These are phyloP conservation scores for Talaromyces adpressus DNA, from an alignment of 495 filamentous ascomycete genomes.

Conservation along the genomic window DNA sequence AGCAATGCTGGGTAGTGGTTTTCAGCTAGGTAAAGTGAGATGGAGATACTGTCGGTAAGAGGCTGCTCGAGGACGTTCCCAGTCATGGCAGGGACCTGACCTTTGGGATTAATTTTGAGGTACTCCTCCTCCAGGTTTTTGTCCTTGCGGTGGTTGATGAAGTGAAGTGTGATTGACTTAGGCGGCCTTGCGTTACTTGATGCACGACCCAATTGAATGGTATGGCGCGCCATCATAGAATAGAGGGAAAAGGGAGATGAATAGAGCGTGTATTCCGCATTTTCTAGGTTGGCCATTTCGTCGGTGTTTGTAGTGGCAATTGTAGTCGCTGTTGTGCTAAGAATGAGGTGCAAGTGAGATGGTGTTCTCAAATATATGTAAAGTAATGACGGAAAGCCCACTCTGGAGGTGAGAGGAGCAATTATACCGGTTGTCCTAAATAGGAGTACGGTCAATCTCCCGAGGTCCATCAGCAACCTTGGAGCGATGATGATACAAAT, in stretches of 20 bases:
- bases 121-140: not conserved
- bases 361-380: not conserved
- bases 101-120: slow-evolving; percentile 5
- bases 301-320: not conserved
- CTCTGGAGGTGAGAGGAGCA: no score
- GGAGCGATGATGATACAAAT: not conserved
- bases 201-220: not conserved
- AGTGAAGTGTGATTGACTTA: not conserved
- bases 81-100: slow-evolving; percentile 6
- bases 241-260: slow-evolving; percentile 6
- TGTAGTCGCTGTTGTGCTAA: not conserved
- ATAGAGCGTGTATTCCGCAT: slow-evolving; percentile 7
- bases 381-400: no score
- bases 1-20: not conserved
- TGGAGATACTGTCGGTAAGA: slow-evolving; percentile 4
- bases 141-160: not conserved
- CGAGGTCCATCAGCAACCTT: not conserved
- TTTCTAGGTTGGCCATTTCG: not conserved
- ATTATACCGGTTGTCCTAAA: not conserved
- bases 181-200: not conserved
- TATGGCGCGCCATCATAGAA: slow-evolving; percentile 6
- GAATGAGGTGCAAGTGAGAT: not conserved
- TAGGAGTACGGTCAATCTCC: not conserved
- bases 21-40: slow-evolving; percentile 6
- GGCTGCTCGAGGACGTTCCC: slow-evolving; percentile 4